Conservation (phyloP, 2,329 filamentous ascomycete genomes). For the Pseudogymnoascus sp. region DNA sequence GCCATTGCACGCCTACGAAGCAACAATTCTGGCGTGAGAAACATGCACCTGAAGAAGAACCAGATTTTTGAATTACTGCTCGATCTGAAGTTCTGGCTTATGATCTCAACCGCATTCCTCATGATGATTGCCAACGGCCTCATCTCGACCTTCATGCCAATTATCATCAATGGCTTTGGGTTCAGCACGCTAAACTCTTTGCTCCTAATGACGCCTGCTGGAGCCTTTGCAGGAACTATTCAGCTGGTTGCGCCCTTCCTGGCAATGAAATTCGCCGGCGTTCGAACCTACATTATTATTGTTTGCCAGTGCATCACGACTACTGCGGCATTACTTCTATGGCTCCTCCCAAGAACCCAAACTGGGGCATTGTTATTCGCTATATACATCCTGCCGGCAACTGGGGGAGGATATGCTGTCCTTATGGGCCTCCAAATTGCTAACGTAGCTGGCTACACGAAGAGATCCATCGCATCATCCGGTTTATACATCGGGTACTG, state of each 20-base stretch:
- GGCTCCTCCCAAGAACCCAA: background rate
- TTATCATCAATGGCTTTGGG: constrained; percentile 22
- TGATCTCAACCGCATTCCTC: constrained; percentile 15
- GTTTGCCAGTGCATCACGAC: background rate
- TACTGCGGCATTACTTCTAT: background rate
- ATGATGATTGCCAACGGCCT: constrained; percentile 25
- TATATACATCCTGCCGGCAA: background rate
- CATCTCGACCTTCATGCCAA: constrained; percentile 15
- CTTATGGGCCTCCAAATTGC: constrained; percentile 15
- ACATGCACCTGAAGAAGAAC: constrained; percentile 13
- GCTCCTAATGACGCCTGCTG: constrained; percentile 14
- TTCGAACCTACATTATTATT: constrained; percentile 8
- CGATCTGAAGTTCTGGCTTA: constrained; percentile 16
- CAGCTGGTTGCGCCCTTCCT: background rate
- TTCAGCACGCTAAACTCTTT: constrained; percentile 25
- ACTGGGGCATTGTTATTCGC: constrained; percentile 2
- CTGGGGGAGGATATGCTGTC: constrained; percentile 7
- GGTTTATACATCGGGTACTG: constrained; percentile 40
- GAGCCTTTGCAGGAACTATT: background rate
- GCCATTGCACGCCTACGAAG: constrained; percentile 16
- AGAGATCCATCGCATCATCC: constrained; percentile 40
- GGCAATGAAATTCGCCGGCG: background rate
- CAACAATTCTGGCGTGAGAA: constrained; percentile 18
- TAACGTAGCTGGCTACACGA: constrained; percentile 41
- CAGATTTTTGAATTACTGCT: constrained; percentile 15